These are phyloP conservation scores for Reticulascus tulasneorum DNA, from an alignment of 2,329 filamentous ascomycete genomes.

Conservation along the genomic window DNA sequence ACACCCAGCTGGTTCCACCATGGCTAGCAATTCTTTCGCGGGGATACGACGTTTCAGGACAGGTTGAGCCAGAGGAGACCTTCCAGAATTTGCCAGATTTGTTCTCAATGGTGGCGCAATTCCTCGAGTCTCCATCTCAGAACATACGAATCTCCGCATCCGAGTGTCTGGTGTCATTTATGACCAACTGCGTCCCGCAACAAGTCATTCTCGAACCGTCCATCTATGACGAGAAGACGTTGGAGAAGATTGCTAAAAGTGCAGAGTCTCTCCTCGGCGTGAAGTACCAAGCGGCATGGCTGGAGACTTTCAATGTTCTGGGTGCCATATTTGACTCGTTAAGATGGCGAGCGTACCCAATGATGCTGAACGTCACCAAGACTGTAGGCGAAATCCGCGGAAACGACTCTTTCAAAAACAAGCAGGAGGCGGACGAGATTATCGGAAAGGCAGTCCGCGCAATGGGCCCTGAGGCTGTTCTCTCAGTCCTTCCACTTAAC, in stretches of 20 bases:
- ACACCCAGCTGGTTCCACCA: slow-evolving; percentile 88
- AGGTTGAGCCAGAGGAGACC: slow-evolving; percentile 83
- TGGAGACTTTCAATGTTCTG: slow-evolving; percentile 88
- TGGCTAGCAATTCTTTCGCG: slow-evolving; percentile 96
- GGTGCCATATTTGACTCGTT: slow-evolving; percentile 82
- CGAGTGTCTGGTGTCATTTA: slow-evolving; percentile 89
- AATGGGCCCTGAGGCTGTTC: slow-evolving; percentile 82
- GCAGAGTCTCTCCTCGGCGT: slow-evolving; percentile 76
- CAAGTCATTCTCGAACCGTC: slow-evolving; percentile 83
- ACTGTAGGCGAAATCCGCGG: slow-evolving; percentile 82
- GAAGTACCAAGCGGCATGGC: slow-evolving; percentile 91
- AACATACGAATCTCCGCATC: slow-evolving; percentile 94
- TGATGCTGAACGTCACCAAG: slow-evolving; percentile 70
- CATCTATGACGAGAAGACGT: slow-evolving; percentile 83
- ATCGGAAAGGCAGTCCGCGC: slow-evolving; percentile 82
- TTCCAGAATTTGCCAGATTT: slow-evolving; percentile 86
- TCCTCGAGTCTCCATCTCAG: slow-evolving; percentile 81
- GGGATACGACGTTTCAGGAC: slow-evolving; percentile 89
- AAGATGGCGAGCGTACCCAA: slow-evolving; percentile 78
- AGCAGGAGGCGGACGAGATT: slow-evolving; percentile 91
- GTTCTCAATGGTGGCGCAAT: slow-evolving; percentile 74
- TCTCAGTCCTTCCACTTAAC: slow-evolving; percentile 82
- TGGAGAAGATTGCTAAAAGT: slow-evolving; percentile 74
- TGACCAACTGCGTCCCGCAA: slow-evolving; percentile 83
- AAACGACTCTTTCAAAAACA: slow-evolving; percentile 84